These are phyloP conservation scores for Neonectria hederae DNA, from an alignment of 2,329 filamentous ascomycete genomes.

Conservation along the genomic window DNA sequence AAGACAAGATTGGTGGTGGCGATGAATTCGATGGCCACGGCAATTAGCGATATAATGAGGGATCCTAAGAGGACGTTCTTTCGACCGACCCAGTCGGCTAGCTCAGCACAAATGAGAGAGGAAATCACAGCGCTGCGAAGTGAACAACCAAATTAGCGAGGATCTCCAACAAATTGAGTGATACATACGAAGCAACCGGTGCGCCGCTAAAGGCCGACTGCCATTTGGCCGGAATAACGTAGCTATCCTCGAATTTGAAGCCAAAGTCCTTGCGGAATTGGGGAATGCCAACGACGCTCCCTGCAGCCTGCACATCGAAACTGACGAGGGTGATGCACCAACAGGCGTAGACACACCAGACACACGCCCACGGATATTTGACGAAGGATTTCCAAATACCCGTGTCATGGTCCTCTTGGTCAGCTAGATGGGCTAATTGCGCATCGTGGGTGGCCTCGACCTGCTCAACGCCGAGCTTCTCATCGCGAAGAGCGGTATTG, in stretches of 20 bases:
- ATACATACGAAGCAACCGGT: slow-evolving; percentile 3
- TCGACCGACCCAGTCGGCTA: slow-evolving; percentile 25
- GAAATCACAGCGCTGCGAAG: slow-evolving; percentile 14
- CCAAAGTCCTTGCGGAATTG: slow-evolving; percentile 14
- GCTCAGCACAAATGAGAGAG: slow-evolving; percentile 19
- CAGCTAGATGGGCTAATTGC: slow-evolving; percentile 18
- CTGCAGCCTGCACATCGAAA: slow-evolving; percentile 8
- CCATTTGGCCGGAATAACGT: slow-evolving; percentile 6
- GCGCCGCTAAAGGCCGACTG: slow-evolving; percentile 18
- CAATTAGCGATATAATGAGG: slow-evolving; percentile 8
- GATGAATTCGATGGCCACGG: slow-evolving; percentile 21
- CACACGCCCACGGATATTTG: slow-evolving; percentile 12
- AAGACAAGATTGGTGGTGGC: slow-evolving; percentile 22
- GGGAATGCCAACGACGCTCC: slow-evolving; percentile 15
- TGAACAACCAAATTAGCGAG: neutral
- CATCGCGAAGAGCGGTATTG: neutral
- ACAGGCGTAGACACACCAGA: slow-evolving; percentile 14
- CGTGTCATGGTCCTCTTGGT: slow-evolving; percentile 27
- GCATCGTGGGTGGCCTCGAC: slow-evolving; percentile 19
- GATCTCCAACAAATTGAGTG: neutral
- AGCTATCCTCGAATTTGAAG: neutral
- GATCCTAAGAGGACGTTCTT: slow-evolving; percentile 18
- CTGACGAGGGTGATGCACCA: slow-evolving; percentile 8
- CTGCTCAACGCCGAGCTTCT: slow-evolving; percentile 8
- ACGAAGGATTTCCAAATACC: slow-evolving; percentile 21